A percentile compares a stretch with the other conserved stretches of the same genome.
Evolutionary conservation across 2,329 filamentous ascomycete species (phyloP).

Genomic region (Sclerotinia trifoliorum): DNA sequence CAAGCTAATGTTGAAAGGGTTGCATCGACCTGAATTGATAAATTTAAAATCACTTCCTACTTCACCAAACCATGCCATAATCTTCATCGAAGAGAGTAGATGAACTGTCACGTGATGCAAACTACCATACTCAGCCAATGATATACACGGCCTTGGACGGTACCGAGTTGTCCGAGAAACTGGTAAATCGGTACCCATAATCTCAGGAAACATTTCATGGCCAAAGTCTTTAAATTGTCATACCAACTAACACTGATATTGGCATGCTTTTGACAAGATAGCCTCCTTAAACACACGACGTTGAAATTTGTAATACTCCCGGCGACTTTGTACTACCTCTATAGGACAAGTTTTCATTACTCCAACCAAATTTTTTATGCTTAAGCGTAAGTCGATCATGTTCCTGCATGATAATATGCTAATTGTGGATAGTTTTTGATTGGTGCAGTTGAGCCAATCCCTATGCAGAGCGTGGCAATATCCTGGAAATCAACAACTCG

Average conservation of each 20-base stretch:
- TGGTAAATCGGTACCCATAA: background rate
- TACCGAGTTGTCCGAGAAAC: background rate
- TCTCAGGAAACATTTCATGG: background rate
- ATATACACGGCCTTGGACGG: background rate
- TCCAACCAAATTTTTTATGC: background rate
- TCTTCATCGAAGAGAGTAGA: background rate
- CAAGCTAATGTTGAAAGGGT: background rate
- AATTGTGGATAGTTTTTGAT: background rate
- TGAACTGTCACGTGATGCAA: background rate
- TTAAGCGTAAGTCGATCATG: background rate
- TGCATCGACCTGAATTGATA: background rate
- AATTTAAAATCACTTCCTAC: background rate
- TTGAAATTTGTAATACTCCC: background rate
- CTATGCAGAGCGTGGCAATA: constrained; percentile 16
- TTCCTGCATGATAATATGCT: constrained; percentile 13
- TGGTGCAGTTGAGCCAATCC: constrained; percentile 7
- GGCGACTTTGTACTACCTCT: background rate
- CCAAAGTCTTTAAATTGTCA: background rate
- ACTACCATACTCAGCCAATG: background rate
- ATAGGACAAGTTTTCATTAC: background rate
- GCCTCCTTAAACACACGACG: constrained; percentile 3
- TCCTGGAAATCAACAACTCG: constrained; percentile 2
- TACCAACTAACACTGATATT: background rate
- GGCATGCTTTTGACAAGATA: background rate
- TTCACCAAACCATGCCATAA: background rate